Evolutionary conservation across 2,329 filamentous ascomycete genomes (phyloP), one percentile per base, ranked within the genome.

Genomic region (Aspergillus texensis): DNA sequence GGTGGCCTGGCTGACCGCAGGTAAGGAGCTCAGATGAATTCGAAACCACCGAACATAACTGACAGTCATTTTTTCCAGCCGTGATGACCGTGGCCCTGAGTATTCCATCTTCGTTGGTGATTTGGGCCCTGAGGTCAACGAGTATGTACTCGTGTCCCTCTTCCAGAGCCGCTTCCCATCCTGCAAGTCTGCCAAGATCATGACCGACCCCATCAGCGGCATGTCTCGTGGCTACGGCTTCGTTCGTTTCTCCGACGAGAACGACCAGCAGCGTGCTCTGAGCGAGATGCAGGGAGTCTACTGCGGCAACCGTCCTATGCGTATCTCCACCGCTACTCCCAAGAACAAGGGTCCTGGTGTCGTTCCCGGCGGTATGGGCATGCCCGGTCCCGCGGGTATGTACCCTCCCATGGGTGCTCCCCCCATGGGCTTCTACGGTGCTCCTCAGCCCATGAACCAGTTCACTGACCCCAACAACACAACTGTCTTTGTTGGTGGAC

Each of bases 381-480:
- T 87, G 79, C 83, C 82, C 67, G 75, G 76, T 67, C 85, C 83
- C 68, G 80, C 85, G 68, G 87, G 87, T 73, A 89, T 90, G 85
- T 91, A 91, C 78, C 84, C 79, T 61, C 80, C 80, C 30, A 91
- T 91, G 89, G 87, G 88, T 66, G 86, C 84, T 71, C 88, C 89
- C 62, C 88, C 88, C 41, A 88, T 91, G 82, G 85, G 86, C 66
- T 89, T 88, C 75, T 79, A 79, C 66, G 88, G 87, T 66, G 84
- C 87, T 70, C 88, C 88, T 67, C 89, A 92, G 79, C 89, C 90
- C 69, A 98, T 99, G 95, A 99, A 99, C 83, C 95, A 99, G 82
- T 99, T 99, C 84, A 99, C 95, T 43, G 95, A 99, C 74, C 95
- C 95, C 14, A 99, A 99, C 87, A 99, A 99, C 84, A 99, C 95